Base-by-base conservation (phyloP, 139 green algal genomes). In the Closterium sp. region DNA sequence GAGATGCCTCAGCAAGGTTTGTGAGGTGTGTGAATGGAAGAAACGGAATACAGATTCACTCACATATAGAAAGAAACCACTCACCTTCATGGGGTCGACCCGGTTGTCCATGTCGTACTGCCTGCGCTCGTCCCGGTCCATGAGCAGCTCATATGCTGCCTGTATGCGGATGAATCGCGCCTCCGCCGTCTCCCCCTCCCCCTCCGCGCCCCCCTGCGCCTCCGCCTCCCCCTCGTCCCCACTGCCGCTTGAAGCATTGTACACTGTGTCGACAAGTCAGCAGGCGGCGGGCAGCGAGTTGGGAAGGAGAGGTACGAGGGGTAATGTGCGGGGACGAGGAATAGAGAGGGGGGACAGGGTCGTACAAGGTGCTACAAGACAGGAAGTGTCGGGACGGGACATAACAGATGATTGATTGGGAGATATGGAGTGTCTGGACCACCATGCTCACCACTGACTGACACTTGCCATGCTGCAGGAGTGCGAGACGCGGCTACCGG, bases 61-160 rank as follows among this genome's bases (percentile, higher is more conserved):
- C n/a, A n/a, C n/a, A n/a, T 17, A 50, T 50, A 50, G 38, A 13
- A 50, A 9, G 0, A 7, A 50, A 27, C 10, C 11, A 62, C 79
- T 9, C 70, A 92, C 91, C 91, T 93, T 45, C 91, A 94, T 91
- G 92, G 92, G 92, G 89, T 94, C 91, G 17, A 30, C n/a, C 4
- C 86, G 24, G 89, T 94, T 34, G n/a, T 94, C 89, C 17, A 24
- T 13, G 89, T 94, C 92, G 29, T 94, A 94, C 34, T 94, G 22
- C 9, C n/a, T 9, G 90, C 89, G 70, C 32, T 93, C 21, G 9
- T 94, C 70, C 22, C 30, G 13, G 92, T 94, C 92, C 79, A 93
- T 90, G 9, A 94, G 79, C 42, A 94, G 92, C 86, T 94, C 92
- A 38, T 94, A 94, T 11, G 92, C 92, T 22, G 92, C 92, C 92